phyloP scores from a whole-genome alignment of 2,329 filamentous ascomycete genomes.

The Hymenoscyphus salicellus region DNA sequence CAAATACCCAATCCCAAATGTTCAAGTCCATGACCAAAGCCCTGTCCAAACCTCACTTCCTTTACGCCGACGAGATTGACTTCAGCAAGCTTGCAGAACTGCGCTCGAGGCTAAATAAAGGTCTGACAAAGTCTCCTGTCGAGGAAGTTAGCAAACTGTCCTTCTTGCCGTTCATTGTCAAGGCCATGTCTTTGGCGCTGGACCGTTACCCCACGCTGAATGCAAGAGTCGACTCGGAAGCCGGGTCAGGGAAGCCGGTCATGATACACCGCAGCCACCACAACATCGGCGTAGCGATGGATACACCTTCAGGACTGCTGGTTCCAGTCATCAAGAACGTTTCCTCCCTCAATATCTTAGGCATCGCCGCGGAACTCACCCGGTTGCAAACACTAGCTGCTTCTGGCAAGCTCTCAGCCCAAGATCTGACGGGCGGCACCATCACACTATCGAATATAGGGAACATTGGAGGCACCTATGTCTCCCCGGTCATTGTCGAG shows the following conservation, averaged over 20 bases:
- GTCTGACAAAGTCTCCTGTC: slow-evolving; percentile 43
- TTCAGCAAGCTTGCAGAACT: slow-evolving; percentile 71
- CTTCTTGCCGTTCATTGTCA: slow-evolving; percentile 91
- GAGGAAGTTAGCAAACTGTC: slow-evolving; percentile 65
- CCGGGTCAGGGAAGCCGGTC: slow-evolving; percentile 60
- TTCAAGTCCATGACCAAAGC: slow-evolving; percentile 97
- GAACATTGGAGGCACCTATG: slow-evolving; percentile 87
- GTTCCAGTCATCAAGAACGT: slow-evolving; percentile 92
- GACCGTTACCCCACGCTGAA: slow-evolving; percentile 84
- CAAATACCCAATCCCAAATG: slow-evolving; percentile 84
- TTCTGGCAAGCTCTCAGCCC: slow-evolving; percentile 68
- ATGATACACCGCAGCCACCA: slow-evolving; percentile 79
- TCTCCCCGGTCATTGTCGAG: slow-evolving; percentile 86
- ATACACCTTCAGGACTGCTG: slow-evolving; percentile 81
- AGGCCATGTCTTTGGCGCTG: slow-evolving; percentile 84
- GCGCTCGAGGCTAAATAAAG: slow-evolving; percentile 70
- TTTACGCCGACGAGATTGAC: slow-evolving; percentile 88
- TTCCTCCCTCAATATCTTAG: slow-evolving; percentile 68
- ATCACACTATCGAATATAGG: slow-evolving; percentile 97
- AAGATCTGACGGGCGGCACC: slow-evolving; percentile 80
- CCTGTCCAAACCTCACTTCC: slow-evolving; percentile 87
- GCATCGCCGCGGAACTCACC: slow-evolving; percentile 72
- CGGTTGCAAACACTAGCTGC: slow-evolving; percentile 71
- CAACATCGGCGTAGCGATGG: slow-evolving; percentile 95
- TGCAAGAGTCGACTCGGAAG: slow-evolving; percentile 67